Base-by-base conservation (phyloP, 202 grass and related monocot genomes). In the Hordeum pubiflorum region DNA sequence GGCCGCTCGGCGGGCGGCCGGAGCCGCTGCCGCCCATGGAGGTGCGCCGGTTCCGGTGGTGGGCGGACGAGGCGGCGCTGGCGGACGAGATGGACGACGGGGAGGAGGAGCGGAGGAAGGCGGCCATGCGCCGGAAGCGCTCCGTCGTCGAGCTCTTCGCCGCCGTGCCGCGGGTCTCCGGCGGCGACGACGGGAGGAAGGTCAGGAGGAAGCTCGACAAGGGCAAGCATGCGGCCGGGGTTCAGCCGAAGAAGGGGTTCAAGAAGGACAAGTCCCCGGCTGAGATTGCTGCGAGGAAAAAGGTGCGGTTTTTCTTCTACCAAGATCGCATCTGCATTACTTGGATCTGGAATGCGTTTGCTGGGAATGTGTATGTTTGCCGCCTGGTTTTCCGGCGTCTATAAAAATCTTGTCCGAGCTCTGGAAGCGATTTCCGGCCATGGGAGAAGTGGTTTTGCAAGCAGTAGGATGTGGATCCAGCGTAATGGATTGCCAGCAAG, bases 111-210 rank as follows among this genome's bases (percentile, higher is more conserved):
- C 43, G 70, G 2, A n/a, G 70, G 81, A 70, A 81, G 80, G 87
- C 87, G 61, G 66, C 85, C 63, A 93, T 88, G 88, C 83, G 89
- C 13, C 85, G 91, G 72, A 94, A 94, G 80, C 76, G 91, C 6
- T 94, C 91, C 66, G 85, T 94, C 27, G 88, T 90, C 26, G 91
- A 94, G 83, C 91, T 94, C 38, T 91, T 91, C 72, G 91, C 89
- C 15, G 77, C 87, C 33, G 89, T 88, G 67, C 91, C 91, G 39
- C 77, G 66, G 59, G 87, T 91, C 60, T n/a, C n/a, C n/a, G 22
- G 74, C 36, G 67, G 63, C 1, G 38, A 38, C 10, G 80, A 74
- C 33, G 46, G 46, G n/a, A 38, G 71, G 61, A 24, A 20, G 77
- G 27, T 43, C 6, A 43, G 8, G 38, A 71, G 84, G 64, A 65